Percentiles rank a stretch among this genome's conserved stretches.
Evolutionary conservation across 371 early-diverging fungal genomes (phyloP).

Genomic region (Chytridiales sp.): DNA sequence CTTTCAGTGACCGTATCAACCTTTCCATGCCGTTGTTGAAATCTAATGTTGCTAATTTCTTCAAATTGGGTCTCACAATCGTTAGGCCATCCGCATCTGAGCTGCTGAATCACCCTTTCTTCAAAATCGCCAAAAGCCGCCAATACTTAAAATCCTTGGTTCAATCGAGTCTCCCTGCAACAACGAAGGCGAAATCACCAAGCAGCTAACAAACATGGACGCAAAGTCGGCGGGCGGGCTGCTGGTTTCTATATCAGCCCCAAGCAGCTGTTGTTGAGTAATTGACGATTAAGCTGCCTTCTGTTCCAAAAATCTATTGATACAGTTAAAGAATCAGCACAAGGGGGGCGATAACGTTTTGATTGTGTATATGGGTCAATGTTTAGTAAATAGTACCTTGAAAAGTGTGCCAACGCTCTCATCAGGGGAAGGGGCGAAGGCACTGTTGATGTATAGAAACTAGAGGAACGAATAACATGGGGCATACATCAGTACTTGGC

Average conservation of each 20-base stretch:
- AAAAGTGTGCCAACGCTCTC: conserved; percentile 78
- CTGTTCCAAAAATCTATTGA: conserved; percentile 72
- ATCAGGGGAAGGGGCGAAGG: conserved; percentile 93
- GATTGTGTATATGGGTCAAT: background rate
- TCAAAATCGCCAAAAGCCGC: conserved; percentile 40
- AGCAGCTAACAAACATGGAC: background rate
- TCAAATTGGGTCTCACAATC: background rate
- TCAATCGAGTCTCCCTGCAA: conserved; percentile 1
- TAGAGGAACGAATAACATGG: conserved; percentile 25
- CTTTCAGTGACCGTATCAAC: background rate
- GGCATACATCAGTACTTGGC: conserved; percentile 4
- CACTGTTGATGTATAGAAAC: conserved; percentile 90
- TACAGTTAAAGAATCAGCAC: background rate
- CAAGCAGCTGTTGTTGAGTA: conserved; percentile 89
- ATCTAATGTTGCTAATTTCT: background rate
- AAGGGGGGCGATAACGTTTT: background rate
- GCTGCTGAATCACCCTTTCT: conserved; percentile 45
- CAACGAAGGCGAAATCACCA: background rate
- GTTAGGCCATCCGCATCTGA: conserved; percentile 45
- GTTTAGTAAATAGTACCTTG: conserved; percentile 56
- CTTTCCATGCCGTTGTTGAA: background rate
- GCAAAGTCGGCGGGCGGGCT: too few species aligned
- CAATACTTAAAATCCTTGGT: conserved; percentile 38
- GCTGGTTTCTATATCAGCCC: conserved; percentile 59
- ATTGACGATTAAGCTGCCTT: conserved; percentile 80